phyloP scores from a whole-genome alignment of 495 filamentous ascomycete species.

The Hypomontagnella submonticulosa region DNA sequence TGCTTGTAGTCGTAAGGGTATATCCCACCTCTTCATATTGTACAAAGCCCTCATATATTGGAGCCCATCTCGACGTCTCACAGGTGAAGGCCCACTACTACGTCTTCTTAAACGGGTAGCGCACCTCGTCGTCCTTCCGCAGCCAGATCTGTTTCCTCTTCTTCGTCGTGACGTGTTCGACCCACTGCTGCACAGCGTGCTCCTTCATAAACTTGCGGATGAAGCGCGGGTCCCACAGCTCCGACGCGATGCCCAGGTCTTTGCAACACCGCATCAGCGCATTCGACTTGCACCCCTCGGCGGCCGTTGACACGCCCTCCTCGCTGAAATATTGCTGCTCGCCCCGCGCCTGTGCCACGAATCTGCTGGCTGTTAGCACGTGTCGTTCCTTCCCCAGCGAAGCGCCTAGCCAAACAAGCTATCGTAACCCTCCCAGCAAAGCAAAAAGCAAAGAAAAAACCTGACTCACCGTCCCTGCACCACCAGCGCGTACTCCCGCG shows the following conservation, averaged over 20 bases:
- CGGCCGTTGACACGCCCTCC: conserved; percentile 94
- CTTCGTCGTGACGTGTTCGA: conserved; percentile 73
- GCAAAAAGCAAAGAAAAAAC: conserved; percentile 2
- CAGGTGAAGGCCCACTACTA: conserved; percentile 44
- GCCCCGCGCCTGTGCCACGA: conserved; percentile 91
- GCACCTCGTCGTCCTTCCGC: conserved; percentile 82
- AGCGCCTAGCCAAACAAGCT: not conserved
- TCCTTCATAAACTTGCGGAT: conserved; percentile 75
- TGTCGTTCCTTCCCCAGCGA: not conserved
- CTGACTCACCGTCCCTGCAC: conserved; percentile 86
- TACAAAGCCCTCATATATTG: conserved; percentile 17
- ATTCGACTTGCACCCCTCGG: conserved; percentile 97
- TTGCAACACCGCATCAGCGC: conserved; percentile 97
- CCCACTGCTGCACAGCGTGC: conserved; percentile 78
- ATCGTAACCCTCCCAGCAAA: not conserved
- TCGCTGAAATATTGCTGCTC: conserved; percentile 95
- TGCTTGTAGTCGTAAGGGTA: conserved; percentile 19
- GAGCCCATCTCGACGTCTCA: not conserved
- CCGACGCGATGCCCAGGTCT: conserved; percentile 92
- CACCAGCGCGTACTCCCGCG: conserved; percentile 93
- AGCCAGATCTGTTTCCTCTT: conserved; percentile 88
- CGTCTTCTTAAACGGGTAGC: conserved; percentile 82
- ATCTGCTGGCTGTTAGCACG: conserved; percentile 57
- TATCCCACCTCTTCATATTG: conserved; percentile 23
- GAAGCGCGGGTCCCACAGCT: conserved; percentile 96